These are phyloP conservation scores for Calocera viscosa DNA, from an alignment of 768 basidiomycete species.

Conservation along the genomic window DNA sequence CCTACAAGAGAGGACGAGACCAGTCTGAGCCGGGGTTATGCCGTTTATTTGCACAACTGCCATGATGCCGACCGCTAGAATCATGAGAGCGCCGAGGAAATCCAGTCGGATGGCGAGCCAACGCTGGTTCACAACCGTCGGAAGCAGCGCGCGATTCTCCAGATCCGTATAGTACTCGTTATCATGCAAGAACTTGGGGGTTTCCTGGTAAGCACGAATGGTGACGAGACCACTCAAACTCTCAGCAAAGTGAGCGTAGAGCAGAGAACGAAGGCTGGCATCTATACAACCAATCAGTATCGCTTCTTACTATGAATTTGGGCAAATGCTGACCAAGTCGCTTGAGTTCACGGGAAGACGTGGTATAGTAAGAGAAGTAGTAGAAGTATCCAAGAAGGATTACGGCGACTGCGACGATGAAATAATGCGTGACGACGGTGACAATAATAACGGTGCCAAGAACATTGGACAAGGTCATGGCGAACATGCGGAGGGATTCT, in stretches of 20 bases:
- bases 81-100: slow-evolving; percentile 48
- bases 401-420: slow-evolving; percentile 43
- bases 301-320: not conserved
- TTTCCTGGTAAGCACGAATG: slow-evolving; percentile 59
- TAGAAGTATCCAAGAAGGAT: slow-evolving; percentile 52
- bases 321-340: slow-evolving; percentile 30
- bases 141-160: slow-evolving; percentile 56
- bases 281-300: slow-evolving; percentile 29
- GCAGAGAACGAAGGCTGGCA: slow-evolving; percentile 55
- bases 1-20: slow-evolving; percentile 53
- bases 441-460: slow-evolving; percentile 44
- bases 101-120: slow-evolving; percentile 66
- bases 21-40: slow-evolving; percentile 55
- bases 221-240: slow-evolving; percentile 59
- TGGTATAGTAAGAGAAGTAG: slow-evolving; percentile 55
- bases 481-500: slow-evolving; percentile 19
- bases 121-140: slow-evolving; percentile 38
- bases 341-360: slow-evolving; percentile 62
- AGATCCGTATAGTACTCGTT: slow-evolving; percentile 59
- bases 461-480: slow-evolving; percentile 40
- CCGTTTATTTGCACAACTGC: slow-evolving; percentile 43
- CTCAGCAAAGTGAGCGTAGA: slow-evolving; percentile 70
- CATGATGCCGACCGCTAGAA: slow-evolving; percentile 55
- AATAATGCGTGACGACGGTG: slow-evolving; percentile 47
- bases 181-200: slow-evolving; percentile 46